phyloP scores from a whole-genome alignment of 495 filamentous ascomycete species.

The Lindgomyces ingoldianus region DNA sequence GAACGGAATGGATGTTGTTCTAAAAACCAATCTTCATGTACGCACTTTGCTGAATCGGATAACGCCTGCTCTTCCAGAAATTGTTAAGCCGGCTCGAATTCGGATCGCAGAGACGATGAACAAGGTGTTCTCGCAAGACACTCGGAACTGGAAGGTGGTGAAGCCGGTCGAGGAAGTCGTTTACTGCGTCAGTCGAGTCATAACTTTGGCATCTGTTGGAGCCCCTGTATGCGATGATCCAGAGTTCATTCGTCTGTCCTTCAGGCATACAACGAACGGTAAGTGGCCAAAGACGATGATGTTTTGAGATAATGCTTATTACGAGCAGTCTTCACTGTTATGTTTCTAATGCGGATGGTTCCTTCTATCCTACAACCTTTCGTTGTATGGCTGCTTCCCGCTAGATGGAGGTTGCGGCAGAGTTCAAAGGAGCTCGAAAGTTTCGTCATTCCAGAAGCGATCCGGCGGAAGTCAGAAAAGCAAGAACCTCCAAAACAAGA shows the following conservation, averaged over 20 bases:
- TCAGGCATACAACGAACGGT: neutral
- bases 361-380: neutral
- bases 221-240: neutral
- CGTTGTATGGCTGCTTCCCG: constrained; percentile 3
- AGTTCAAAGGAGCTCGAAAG: neutral
- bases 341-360: neutral
- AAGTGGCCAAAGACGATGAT: neutral
- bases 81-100: neutral
- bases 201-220: neutral
- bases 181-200: neutral
- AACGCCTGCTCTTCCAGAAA: neutral
- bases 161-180: neutral
- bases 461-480: neutral
- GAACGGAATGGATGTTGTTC: neutral
- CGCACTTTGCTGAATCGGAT: neutral
- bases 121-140: neutral
- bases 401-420: constrained; percentile 2
- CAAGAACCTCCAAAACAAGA: no score
- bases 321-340: neutral
- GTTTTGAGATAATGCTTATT: neutral
- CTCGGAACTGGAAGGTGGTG: neutral
- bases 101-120: neutral
- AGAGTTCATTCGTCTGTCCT: neutral
- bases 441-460: neutral
- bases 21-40: neutral